These are phyloP conservation scores for Fusarium sp. DNA, from an alignment of 2,329 filamentous ascomycete genomes.

Conservation along the genomic window DNA sequence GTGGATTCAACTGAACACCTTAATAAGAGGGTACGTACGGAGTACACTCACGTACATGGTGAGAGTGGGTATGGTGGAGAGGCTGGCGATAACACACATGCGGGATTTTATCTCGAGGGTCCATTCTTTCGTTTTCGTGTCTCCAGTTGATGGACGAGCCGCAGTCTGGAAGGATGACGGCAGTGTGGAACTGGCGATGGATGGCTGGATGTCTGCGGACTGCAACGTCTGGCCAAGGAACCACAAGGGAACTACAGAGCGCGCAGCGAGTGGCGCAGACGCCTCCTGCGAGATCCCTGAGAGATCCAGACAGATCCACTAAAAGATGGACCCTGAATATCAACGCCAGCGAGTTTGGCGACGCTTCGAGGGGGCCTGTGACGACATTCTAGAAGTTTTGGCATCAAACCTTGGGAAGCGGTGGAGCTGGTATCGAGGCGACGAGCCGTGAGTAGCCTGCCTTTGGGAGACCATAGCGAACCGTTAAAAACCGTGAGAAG, in stretches of 20 bases:
- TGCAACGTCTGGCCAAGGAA: slow-evolving; percentile 6
- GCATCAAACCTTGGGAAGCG: slow-evolving; percentile 14
- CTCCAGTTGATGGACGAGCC: slow-evolving; percentile 32
- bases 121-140: slow-evolving; percentile 45
- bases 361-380: slow-evolving; percentile 11
- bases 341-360: slow-evolving; percentile 32
- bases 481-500: not conserved
- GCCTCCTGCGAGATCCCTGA: slow-evolving; percentile 14
- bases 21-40: slow-evolving; percentile 16
- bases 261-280: slow-evolving; percentile 18
- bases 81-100: slow-evolving; percentile 43
- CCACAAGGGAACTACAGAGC: not conserved
- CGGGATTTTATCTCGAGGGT: slow-evolving; percentile 46
- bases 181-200: slow-evolving; percentile 26
- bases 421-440: slow-evolving; percentile 13
- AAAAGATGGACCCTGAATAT: slow-evolving; percentile 29
- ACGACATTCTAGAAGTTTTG: slow-evolving; percentile 22
- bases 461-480: not conserved
- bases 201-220: slow-evolving; percentile 2
- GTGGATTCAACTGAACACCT: slow-evolving; percentile 22
- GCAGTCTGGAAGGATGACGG: slow-evolving; percentile 23
- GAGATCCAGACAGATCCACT: slow-evolving; percentile 13
- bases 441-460: not conserved
- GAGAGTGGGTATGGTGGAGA: slow-evolving; percentile 40
- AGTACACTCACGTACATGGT: slow-evolving; percentile 18